These are phyloP conservation scores for Saccharomycopsis amapae DNA, from an alignment of 805 yeast species.

Conservation along the genomic window DNA sequence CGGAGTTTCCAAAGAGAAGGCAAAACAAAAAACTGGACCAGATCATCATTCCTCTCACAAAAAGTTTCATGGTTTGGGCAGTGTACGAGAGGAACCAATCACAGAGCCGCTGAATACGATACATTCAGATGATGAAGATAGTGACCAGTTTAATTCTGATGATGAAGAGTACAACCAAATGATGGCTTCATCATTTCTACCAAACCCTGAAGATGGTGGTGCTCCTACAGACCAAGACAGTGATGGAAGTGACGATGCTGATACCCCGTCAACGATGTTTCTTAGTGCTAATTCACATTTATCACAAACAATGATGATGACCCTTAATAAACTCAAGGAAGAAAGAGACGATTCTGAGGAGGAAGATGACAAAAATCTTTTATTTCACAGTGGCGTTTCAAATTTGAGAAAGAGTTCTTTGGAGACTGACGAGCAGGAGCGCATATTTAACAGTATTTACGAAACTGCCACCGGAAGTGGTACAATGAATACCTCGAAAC, in stretches of 20 bases:
- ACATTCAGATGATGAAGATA: slow-evolving; percentile 33
- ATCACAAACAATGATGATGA: slow-evolving; percentile 20
- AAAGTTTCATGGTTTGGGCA: too few relatives aligned
- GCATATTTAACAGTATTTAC: slow-evolving; percentile 16
- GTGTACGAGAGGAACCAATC: too few relatives aligned
- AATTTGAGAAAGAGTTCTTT: background rate
- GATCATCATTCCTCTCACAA: too few relatives aligned
- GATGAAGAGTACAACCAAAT: slow-evolving; percentile 27
- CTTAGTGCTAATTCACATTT: slow-evolving; percentile 20
- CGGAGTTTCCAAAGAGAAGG: too few relatives aligned
- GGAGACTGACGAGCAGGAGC: slow-evolving; percentile 9
- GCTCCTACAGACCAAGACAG: background rate
- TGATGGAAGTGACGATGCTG: slow-evolving; percentile 5
- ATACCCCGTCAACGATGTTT: slow-evolving; percentile 14
- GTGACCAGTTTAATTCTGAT: slow-evolving; percentile 26
- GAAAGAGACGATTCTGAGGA: background rate
- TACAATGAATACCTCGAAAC: background rate
- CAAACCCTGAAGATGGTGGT: background rate
- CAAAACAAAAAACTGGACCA: slow-evolving; percentile 5
- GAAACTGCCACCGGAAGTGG: slow-evolving; percentile 17
- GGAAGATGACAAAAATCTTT: background rate
- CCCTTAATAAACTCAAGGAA: slow-evolving; percentile 16
- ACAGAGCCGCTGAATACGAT: too few relatives aligned
- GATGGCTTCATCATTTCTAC: slow-evolving; percentile 28
- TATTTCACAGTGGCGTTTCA: too few relatives aligned